phyloP scores from a whole-genome alignment of 2,329 filamentous ascomycete genomes.

The Fusarium verrucosum region DNA sequence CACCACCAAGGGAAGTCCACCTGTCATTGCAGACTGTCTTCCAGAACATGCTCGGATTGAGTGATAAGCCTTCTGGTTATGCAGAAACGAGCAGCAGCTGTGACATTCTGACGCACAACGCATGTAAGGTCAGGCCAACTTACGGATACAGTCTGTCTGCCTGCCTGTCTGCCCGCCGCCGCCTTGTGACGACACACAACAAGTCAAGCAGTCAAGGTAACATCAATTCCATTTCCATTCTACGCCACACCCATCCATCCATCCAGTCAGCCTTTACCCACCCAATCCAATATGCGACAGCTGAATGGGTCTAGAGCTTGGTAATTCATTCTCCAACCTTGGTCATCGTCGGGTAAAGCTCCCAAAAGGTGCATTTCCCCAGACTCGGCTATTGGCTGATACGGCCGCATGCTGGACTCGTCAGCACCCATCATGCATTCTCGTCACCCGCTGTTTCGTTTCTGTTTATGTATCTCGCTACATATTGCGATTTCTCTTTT shows the following conservation, averaged over 20 bases:
- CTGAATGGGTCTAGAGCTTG: conserved; percentile 1
- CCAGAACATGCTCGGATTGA: conserved; percentile 1
- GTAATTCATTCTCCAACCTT: conserved; percentile 2
- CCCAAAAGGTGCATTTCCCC: conserved; percentile 21
- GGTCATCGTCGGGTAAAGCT: conserved; percentile 25
- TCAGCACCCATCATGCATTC: conserved; percentile 19
- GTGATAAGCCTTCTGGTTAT: background rate
- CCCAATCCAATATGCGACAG: conserved; percentile 16
- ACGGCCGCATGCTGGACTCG: conserved; percentile 22
- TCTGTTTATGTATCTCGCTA: background rate
- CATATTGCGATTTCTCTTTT: background rate
- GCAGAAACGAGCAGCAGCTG: background rate
- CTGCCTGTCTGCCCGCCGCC: background rate
- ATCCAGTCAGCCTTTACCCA: conserved; percentile 6
- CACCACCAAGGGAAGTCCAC: conserved; percentile 8
- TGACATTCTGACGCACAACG: background rate
- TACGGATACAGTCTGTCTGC: background rate
- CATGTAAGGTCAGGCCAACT: background rate
- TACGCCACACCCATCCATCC: conserved; percentile 5
- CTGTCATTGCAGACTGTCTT: conserved; percentile 7
- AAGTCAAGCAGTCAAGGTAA: too few species aligned
- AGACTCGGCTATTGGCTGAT: conserved; percentile 13
- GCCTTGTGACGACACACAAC: background rate
- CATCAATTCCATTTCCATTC: conserved; percentile 13
- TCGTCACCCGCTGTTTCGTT: background rate